Conservation (phyloP, 148 eudicot species). For the Camellia granthamiana region DNA sequence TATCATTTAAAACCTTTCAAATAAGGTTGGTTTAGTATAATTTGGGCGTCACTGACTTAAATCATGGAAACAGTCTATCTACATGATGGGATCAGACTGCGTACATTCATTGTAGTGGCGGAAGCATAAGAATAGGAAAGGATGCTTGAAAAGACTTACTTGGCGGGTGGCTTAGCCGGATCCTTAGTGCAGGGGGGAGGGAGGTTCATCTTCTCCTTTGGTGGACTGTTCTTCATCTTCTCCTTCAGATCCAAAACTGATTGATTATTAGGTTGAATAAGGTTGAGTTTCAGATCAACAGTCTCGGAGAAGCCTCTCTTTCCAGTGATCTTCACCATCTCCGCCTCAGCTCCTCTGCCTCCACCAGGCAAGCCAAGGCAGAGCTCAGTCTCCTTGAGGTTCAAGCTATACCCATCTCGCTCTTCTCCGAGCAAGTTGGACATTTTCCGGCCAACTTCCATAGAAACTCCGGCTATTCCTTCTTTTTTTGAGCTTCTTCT, state of each 20-base stretch:
- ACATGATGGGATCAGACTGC: too few species aligned
- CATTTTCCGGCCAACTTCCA: slow-evolving; percentile 26
- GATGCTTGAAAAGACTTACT: slow-evolving; percentile 22
- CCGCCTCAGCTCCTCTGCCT: slow-evolving; percentile 19
- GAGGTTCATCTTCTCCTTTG: slow-evolving; percentile 21
- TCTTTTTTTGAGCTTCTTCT: not conserved
- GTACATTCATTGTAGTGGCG: too few species aligned
- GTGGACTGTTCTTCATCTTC: slow-evolving; percentile 12
- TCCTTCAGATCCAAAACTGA: slow-evolving; percentile 28
- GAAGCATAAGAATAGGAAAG: not conserved
- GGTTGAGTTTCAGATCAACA: slow-evolving; percentile 61
- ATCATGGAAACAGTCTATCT: too few species aligned
- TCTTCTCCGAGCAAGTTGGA: slow-evolving; percentile 14
- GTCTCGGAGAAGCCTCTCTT: slow-evolving; percentile 67
- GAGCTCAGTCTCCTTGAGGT: slow-evolving; percentile 52
- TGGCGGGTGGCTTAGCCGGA: slow-evolving; percentile 51
- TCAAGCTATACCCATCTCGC: slow-evolving; percentile 13
- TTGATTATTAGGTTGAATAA: slow-evolving; percentile 24
- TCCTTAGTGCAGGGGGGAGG: slow-evolving; percentile 24
- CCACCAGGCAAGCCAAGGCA: slow-evolving; percentile 63
- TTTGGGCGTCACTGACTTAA: too few species aligned
- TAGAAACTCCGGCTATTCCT: not conserved
- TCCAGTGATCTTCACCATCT: slow-evolving; percentile 30
- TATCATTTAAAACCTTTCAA: too few species aligned
- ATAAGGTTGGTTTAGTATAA: too few species aligned